A percentile compares a stretch with the other conserved stretches of the same genome.
Evolutionary conservation across 768 basidiomycete species (phyloP).

Genomic region (Psilocybe cubensis): DNA sequence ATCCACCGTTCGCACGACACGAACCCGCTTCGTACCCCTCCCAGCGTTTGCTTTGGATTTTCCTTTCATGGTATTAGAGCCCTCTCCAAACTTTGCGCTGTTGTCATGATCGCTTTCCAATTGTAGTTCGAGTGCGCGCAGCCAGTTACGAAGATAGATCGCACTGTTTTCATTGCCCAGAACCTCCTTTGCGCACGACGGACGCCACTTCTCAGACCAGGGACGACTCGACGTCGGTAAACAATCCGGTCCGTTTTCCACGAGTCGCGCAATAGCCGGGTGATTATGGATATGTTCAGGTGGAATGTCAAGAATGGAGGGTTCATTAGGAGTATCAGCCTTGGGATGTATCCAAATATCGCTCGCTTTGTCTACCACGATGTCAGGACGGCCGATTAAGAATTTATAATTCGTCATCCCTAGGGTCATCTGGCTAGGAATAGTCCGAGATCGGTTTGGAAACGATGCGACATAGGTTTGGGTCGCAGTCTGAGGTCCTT

Average conservation of each 20-base stretch:
- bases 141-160: constrained; percentile 77
- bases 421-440: background rate
- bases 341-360: constrained; percentile 4
- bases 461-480: background rate
- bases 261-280: constrained; percentile 53
- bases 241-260: constrained; percentile 23
- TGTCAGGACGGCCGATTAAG: constrained; percentile 9
- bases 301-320: constrained; percentile 20
- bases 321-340: constrained; percentile 2
- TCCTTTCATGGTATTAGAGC: constrained; percentile 24
- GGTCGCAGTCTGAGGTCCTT: constrained; percentile 50
- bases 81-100: constrained; percentile 4
- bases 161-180: constrained; percentile 79
- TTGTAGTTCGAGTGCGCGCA: constrained; percentile 70
- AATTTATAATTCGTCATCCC: constrained; percentile 7
- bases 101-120: constrained; percentile 29
- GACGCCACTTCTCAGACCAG: constrained; percentile 81
- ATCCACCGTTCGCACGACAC: constrained; percentile 56
- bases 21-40: constrained; percentile 59
- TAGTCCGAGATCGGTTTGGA: background rate
- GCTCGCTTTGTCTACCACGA: constrained; percentile 4
- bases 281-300: constrained; percentile 40
- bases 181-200: constrained; percentile 71
- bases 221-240: constrained; percentile 40
- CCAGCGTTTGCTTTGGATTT: constrained; percentile 27